Evolutionary conservation across 169 alveolate species (phyloP).

Genomic region (Eimeria maxima): DNA sequence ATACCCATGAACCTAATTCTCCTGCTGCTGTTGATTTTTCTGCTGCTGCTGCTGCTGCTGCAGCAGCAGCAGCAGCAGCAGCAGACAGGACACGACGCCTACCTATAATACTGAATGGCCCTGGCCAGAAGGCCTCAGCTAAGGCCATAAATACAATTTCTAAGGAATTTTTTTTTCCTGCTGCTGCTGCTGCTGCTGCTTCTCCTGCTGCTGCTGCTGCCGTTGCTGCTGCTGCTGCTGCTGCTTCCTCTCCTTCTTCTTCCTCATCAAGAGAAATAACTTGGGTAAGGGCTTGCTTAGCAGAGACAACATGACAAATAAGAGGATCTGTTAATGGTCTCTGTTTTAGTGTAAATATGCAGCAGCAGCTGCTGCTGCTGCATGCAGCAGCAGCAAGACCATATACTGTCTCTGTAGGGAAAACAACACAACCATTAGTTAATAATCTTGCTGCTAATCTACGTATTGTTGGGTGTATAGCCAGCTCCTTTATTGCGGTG

Average conservation of each 20-base stretch:
- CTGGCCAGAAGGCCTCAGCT: constrained; percentile 96
- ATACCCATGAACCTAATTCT: no score
- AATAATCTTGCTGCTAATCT: constrained; percentile 2
- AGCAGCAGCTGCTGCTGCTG: constrained; percentile 93
- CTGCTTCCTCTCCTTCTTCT: constrained; percentile 78
- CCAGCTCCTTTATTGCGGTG: not conserved
- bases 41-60: not conserved
- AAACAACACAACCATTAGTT: constrained; percentile 93
- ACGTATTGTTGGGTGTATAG: constrained; percentile 51
- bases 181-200: constrained; percentile 10
- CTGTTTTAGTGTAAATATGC: constrained; percentile 92
- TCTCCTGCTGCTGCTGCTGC: constrained; percentile 80
- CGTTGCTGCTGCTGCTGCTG: constrained; percentile 1
- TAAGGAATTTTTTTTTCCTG: not conserved
- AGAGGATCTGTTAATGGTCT: constrained; percentile 96
- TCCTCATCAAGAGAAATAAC: constrained; percentile 81
- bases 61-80: not conserved
- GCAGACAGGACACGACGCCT: constrained; percentile 22
- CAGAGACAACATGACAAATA: constrained; percentile 92
- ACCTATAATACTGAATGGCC: constrained; percentile 94
- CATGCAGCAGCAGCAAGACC: constrained; percentile 91
- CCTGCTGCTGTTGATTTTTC: not conserved
- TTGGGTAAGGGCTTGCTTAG: constrained; percentile 61
- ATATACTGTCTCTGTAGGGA: constrained; percentile 98
- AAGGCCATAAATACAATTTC: constrained; percentile 84